Evolutionary conservation across 257 asterid species (phyloP).

Genomic region (Sherardia arvensis): DNA sequence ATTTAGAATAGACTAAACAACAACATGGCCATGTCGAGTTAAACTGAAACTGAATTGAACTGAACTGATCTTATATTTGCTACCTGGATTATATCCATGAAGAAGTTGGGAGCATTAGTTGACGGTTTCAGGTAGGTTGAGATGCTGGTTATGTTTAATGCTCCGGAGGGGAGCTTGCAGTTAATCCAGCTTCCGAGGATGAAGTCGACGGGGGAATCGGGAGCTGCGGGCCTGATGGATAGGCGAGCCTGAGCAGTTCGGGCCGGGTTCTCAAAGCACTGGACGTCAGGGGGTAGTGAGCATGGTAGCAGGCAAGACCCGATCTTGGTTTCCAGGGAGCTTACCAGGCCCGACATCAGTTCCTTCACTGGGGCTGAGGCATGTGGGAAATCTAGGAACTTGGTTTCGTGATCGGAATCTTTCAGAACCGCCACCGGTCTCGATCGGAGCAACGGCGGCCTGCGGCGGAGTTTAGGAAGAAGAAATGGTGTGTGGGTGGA

Average conservation of each 20-base stretch:
- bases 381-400: conserved; percentile 64
- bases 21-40: too few species aligned
- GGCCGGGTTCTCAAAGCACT: conserved; percentile 33
- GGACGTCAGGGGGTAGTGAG: conserved; percentile 55
- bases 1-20: too few species aligned
- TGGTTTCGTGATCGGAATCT: conserved; percentile 21
- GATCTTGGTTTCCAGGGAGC: conserved; percentile 47
- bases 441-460: background rate
- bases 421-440: background rate
- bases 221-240: conserved; percentile 50
- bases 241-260: conserved; percentile 48
- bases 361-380: conserved; percentile 46
- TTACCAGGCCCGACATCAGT: conserved; percentile 57
- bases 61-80: too few species aligned
- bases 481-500: background rate
- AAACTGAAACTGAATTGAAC: too few species aligned
- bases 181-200: conserved; percentile 72
- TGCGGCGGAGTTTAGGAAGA: background rate
- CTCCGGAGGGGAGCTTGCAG: conserved; percentile 72
- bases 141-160: conserved; percentile 63
- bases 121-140: conserved; percentile 55
- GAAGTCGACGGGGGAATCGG: conserved; percentile 78
- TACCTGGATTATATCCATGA: conserved; percentile 52
- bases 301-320: conserved; percentile 54
- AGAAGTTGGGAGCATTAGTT: conserved; percentile 78